phyloP scores from a whole-genome alignment of 75 land plant species.

The Azolla pinnata region DNA sequence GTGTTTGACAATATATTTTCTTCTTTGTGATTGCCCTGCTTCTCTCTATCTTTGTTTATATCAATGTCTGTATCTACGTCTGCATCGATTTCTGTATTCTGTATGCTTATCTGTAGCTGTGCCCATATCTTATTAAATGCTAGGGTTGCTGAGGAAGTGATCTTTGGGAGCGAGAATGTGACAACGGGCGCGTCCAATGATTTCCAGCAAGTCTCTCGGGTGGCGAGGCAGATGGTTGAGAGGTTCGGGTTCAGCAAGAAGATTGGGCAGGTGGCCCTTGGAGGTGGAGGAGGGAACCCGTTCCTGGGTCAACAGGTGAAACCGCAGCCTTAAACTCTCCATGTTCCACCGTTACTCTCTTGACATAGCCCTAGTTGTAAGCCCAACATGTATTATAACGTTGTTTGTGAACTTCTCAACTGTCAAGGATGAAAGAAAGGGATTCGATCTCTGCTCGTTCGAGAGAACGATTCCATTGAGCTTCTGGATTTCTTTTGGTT shows the following conservation, averaged over 20 bases:
- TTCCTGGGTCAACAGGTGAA: slow-evolving; percentile 92
- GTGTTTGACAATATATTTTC: too few relatives aligned
- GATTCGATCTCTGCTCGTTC: too few relatives aligned
- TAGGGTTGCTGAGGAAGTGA: slow-evolving; percentile 99
- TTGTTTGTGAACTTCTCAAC: too few relatives aligned
- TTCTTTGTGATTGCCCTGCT: too few relatives aligned
- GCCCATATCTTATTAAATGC: too few relatives aligned
- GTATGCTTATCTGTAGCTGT: too few relatives aligned
- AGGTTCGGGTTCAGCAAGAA: slow-evolving; percentile 99
- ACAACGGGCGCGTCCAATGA: slow-evolving; percentile 99
- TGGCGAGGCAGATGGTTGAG: slow-evolving; percentile 99
- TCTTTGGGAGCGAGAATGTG: slow-evolving; percentile 90
- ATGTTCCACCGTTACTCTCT: not conserved
- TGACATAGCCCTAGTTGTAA: not conserved
- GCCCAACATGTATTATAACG: not conserved
- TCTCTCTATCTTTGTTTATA: too few relatives aligned
- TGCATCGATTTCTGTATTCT: too few relatives aligned
- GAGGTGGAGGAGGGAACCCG: slow-evolving; percentile 96
- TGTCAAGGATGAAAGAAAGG: too few relatives aligned
- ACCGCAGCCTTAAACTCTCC: not conserved
- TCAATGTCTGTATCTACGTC: too few relatives aligned
- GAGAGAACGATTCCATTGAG: too few relatives aligned
- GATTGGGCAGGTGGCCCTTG: slow-evolving; percentile 92
- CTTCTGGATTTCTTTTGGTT: too few relatives aligned
- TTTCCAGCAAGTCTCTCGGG: slow-evolving; percentile 98